A percentile compares a stretch with the other conserved stretches of the same genome.
phyloP scores from a whole-genome alignment of 257 asterid species.

The Vinca minor region DNA sequence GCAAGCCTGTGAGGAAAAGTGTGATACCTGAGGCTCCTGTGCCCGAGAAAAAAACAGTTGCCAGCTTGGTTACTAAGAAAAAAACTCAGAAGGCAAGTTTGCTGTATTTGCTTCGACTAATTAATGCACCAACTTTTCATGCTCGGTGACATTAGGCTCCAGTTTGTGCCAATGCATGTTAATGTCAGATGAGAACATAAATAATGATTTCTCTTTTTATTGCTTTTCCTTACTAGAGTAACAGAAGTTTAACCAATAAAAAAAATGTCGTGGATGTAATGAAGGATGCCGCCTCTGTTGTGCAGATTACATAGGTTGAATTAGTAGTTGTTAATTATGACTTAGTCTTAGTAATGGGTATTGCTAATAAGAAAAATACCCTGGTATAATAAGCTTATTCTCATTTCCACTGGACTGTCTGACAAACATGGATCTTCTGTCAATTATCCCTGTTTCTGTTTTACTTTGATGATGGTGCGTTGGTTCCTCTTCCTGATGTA shows the following conservation, averaged over 20 bases:
- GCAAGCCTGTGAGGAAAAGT: constrained; percentile 56
- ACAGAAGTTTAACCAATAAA: neutral
- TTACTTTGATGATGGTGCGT: neutral
- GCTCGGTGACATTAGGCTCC: neutral
- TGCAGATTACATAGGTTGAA: neutral
- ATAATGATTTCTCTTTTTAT: too few species aligned
- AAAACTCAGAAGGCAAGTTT: constrained; percentile 57
- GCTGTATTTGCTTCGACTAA: neutral
- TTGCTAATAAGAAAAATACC: neutral
- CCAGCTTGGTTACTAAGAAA: constrained; percentile 45
- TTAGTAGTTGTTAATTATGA: too few species aligned
- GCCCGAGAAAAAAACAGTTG: constrained; percentile 33
- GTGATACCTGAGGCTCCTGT: constrained; percentile 48
- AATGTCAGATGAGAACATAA: neutral
- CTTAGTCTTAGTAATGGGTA: neutral
- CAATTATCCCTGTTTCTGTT: neutral
- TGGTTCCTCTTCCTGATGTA: neutral
- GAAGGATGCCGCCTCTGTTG: neutral
- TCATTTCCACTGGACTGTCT: neutral
- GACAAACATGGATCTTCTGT: too few species aligned
- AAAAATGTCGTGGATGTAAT: neutral
- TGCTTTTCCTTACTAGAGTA: neutral
- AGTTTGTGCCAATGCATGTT: neutral
- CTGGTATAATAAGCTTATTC: neutral
- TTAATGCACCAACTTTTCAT: neutral